Conservation (phyloP, 495 filamentous ascomycete genomes). For the Emericellopsis terricola region DNA sequence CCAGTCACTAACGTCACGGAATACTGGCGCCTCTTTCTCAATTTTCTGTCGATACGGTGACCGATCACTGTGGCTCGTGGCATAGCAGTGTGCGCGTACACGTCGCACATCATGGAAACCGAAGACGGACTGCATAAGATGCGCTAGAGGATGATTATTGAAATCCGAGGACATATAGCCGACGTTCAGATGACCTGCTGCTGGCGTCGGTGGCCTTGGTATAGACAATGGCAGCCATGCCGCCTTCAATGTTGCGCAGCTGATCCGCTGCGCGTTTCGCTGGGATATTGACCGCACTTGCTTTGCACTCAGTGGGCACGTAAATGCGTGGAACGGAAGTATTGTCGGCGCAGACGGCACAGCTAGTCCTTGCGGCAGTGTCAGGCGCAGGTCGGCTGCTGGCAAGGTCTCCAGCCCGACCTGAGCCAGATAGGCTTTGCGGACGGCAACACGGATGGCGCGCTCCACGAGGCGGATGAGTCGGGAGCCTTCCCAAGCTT, state of each 20-base stretch:
- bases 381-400: slow-evolving; percentile 52
- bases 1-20: slow-evolving; percentile 80
- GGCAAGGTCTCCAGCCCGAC: slow-evolving; percentile 41
- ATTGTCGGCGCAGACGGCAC: slow-evolving; percentile 88
- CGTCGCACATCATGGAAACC: slow-evolving; percentile 61
- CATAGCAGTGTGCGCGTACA: slow-evolving; percentile 84
- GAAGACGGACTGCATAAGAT: slow-evolving; percentile 98
- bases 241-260: slow-evolving; percentile 66
- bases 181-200: slow-evolving; percentile 65
- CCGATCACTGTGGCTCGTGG: slow-evolving; percentile 84
- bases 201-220: slow-evolving; percentile 69
- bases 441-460: slow-evolving; percentile 53
- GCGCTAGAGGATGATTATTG: slow-evolving; percentile 94
- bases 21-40: slow-evolving; percentile 82
- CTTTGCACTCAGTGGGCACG: slow-evolving; percentile 80
- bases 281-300: slow-evolving; percentile 93
- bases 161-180: slow-evolving; percentile 98
- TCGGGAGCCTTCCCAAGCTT: slow-evolving; percentile 76
- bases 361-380: slow-evolving; percentile 53
- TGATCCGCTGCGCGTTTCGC: slow-evolving; percentile 85
- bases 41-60: slow-evolving; percentile 90
- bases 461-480: slow-evolving; percentile 77
- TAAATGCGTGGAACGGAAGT: slow-evolving; percentile 97
- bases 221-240: slow-evolving; percentile 74
- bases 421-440: slow-evolving; percentile 79